A percentile compares a stretch with the other conserved stretches of the same genome.
phyloP scores from a whole-genome alignment of 2,329 filamentous ascomycete genomes.

The Leptographium procerum region DNA sequence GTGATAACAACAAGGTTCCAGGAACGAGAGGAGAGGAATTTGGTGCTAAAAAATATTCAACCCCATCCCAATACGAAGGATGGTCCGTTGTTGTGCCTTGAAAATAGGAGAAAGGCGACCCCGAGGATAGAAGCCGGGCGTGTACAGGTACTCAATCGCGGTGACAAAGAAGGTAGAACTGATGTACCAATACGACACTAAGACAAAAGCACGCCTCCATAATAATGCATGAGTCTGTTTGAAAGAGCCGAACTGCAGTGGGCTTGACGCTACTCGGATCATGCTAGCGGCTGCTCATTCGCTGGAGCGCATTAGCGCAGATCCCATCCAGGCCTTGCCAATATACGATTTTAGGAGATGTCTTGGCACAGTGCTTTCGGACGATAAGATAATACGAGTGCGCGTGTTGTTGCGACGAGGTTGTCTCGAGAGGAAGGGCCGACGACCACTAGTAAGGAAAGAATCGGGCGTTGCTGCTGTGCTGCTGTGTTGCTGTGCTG shows the following conservation, averaged over 20 bases:
- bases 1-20: too few species aligned
- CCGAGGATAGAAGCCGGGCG: background rate
- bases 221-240: background rate
- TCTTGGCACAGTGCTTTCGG: too few species aligned
- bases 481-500: too few species aligned
- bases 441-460: too few species aligned
- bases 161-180: background rate
- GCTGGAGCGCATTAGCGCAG: background rate
- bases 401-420: too few species aligned
- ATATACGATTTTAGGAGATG: too few species aligned
- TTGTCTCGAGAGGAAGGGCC: background rate
- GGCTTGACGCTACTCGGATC: background rate
- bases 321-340: too few species aligned
- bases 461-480: too few species aligned
- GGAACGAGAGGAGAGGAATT: background rate
- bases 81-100: background rate
- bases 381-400: too few species aligned
- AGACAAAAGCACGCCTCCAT: background rate
- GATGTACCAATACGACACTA: background rate
- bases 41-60: background rate
- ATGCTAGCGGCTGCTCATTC: background rate
- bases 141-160: background rate
- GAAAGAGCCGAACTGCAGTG: background rate
- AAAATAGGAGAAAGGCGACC: background rate
- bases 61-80: background rate